Conservation (phyloP, 345 rosid species). For the Linum usitatissimum region DNA sequence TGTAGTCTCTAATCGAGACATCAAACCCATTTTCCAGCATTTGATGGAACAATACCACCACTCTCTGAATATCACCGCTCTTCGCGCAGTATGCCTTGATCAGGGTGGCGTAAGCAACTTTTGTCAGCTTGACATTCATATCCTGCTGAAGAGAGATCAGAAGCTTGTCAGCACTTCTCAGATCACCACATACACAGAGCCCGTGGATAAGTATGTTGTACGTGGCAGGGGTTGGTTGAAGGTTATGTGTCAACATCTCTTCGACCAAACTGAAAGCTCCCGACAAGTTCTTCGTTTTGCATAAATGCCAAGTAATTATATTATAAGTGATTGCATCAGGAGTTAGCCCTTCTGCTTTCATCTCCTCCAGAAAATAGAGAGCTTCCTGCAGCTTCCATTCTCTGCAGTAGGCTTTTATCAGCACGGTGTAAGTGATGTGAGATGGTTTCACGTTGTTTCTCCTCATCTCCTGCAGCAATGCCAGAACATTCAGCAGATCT, state of each 20-base stretch:
- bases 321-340: conserved; percentile 62
- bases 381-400: conserved; percentile 34
- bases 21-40: conserved; percentile 51
- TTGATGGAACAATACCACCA: conserved; percentile 29
- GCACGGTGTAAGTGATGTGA: conserved; percentile 50
- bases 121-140: conserved; percentile 23
- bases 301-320: conserved; percentile 39
- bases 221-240: conserved; percentile 44
- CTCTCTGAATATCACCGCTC: conserved; percentile 38
- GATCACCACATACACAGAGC: conserved; percentile 36
- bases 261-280: conserved; percentile 33
- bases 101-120: conserved; percentile 50
- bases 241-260: conserved; percentile 35
- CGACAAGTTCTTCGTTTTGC: conserved; percentile 28
- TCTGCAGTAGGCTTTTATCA: conserved; percentile 54
- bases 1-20: conserved; percentile 53
- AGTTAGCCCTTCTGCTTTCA: conserved; percentile 36
- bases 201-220: conserved; percentile 51
- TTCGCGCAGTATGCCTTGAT: conserved; percentile 69
- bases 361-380: conserved; percentile 32
- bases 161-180: conserved; percentile 40
- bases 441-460: conserved; percentile 29
- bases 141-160: conserved; percentile 32
- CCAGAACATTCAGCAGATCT: conserved; percentile 21
- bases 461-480: conserved; percentile 46